Evolutionary conservation across 176 grass and related monocot species (phyloP), one percentile per base, ranked within the genome.

Genomic region (Cymbopogon citratus): DNA sequence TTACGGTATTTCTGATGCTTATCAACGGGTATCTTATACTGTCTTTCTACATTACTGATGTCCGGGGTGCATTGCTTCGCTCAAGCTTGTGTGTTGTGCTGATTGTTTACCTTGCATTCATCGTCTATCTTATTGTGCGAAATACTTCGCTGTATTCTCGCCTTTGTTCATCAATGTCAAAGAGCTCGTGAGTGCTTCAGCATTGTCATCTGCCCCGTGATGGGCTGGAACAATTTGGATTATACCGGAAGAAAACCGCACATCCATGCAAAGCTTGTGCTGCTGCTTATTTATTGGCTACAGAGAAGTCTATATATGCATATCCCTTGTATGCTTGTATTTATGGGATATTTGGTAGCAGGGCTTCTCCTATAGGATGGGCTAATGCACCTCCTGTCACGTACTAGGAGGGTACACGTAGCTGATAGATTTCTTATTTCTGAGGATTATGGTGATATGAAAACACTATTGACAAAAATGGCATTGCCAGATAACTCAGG

Each of bases 11-110:
- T 84, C 82, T 98, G 63, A 98, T 98, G 77, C 85, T 92, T 74
- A 94, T 98, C 87, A 98, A 98, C 56, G 95, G 92, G 23, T 98
- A 94, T 75, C 92, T 98, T 74, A 86, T 98, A 73, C 66, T 98
- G 28, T 83, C 83, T 68, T 98, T 98, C 84, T 94, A 92, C 52
- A 59, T 87, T 39, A 75, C 80, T 29, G 92, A 94, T 89, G 45
- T 98, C 24, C 88, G 60, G 15, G 92, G 95, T 19, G 33, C 74
- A 51, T 83, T 98, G 71, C 78, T 94, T 73, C 87, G 78, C 63
- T 98, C 95, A 66, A 77, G 88, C 74, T 65, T 98, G 77, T 91
- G 33, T 12, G 2, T 80, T 51, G 84, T 81, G 23, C 75, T 98
- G 71, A 71, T 80, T 63, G 13, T 89, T 21, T 98, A 98, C 63